phyloP scores from a whole-genome alignment of 345 rosid genomes.

The Gossypium arboreum region DNA sequence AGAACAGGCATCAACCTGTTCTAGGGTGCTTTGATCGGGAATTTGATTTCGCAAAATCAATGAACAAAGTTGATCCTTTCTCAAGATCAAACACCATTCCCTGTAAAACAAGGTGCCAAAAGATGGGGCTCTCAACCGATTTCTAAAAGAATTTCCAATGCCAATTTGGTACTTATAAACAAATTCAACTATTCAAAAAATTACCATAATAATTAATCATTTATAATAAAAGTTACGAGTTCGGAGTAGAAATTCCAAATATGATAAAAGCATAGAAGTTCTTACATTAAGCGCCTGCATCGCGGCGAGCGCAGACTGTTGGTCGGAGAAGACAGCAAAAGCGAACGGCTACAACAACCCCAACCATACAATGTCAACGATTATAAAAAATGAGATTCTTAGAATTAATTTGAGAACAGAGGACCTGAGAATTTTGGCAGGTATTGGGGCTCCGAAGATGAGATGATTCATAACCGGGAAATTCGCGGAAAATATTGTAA shows the following conservation, averaged over 20 bases:
- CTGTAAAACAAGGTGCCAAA: constrained; percentile 38
- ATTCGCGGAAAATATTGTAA: constrained; percentile 81
- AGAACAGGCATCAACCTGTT: constrained; percentile 38
- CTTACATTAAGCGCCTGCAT: constrained; percentile 82
- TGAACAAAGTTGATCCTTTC: constrained; percentile 67
- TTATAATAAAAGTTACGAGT: not conserved
- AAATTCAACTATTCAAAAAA: not conserved
- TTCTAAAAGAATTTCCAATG: not conserved
- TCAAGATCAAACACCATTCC: constrained; percentile 92
- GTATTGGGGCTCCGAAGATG: constrained; percentile 60
- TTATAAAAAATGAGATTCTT: not conserved
- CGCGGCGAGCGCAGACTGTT: constrained; percentile 66
- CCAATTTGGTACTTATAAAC: not conserved
- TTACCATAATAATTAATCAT: not conserved
- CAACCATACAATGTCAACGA: constrained; percentile 15
- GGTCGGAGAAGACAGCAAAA: constrained; percentile 74
- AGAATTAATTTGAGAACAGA: not conserved
- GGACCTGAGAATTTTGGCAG: constrained; percentile 46
- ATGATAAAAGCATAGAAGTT: constrained; percentile 1
- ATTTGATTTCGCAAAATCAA: constrained; percentile 89
- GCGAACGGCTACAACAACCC: constrained; percentile 63
- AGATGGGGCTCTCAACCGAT: not conserved
- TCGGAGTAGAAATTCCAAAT: not conserved
- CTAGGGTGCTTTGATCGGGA: constrained; percentile 82
- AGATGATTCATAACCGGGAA: constrained; percentile 84